These are phyloP conservation scores for Lodderomyces metapsilosis DNA, from an alignment of 1,139 yeast genomes.

Conservation along the genomic window DNA sequence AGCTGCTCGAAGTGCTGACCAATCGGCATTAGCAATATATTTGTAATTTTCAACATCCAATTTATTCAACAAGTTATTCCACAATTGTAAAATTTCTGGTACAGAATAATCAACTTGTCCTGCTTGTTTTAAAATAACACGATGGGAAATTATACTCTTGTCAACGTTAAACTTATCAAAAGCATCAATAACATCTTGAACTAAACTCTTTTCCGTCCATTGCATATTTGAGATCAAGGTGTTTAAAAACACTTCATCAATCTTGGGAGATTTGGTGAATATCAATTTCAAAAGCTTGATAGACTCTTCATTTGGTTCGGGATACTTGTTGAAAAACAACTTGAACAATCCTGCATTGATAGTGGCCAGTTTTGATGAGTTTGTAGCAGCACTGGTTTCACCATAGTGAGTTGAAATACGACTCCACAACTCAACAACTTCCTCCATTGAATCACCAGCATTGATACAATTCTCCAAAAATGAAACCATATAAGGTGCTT, in stretches of 20 bases:
- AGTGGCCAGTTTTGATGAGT: conserved; percentile 54
- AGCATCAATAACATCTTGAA: conserved; percentile 61
- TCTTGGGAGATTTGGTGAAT: conserved; percentile 55
- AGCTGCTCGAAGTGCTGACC: conserved; percentile 84
- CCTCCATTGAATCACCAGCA: conserved; percentile 55
- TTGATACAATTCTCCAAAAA: conserved; percentile 64
- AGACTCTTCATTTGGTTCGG: conserved; percentile 55
- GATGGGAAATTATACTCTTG: conserved; percentile 69
- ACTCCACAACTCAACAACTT: conserved; percentile 61
- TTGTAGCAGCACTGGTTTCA: conserved; percentile 4
- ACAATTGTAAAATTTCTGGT: conserved; percentile 54
- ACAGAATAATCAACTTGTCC: conserved; percentile 62
- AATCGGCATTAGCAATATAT: conserved; percentile 79
- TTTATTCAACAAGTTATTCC: conserved; percentile 57
- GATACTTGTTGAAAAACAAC: conserved; percentile 62
- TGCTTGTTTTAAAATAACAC: conserved; percentile 74
- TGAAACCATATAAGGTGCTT: conserved; percentile 72
- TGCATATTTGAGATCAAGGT: conserved; percentile 67
- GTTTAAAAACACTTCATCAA: conserved; percentile 78
- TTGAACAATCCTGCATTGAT: conserved; percentile 69
- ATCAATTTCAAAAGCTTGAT: conserved; percentile 56
- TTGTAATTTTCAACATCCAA: conserved; percentile 55
- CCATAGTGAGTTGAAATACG: conserved; percentile 8
- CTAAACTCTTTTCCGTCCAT: conserved; percentile 68
- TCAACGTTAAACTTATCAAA: conserved; percentile 58